A percentile compares a stretch with the other conserved stretches of the same genome.
These are phyloP conservation scores for Starmerella scarabaei DNA, from an alignment of 805 yeast species.

Conservation along the genomic window DNA sequence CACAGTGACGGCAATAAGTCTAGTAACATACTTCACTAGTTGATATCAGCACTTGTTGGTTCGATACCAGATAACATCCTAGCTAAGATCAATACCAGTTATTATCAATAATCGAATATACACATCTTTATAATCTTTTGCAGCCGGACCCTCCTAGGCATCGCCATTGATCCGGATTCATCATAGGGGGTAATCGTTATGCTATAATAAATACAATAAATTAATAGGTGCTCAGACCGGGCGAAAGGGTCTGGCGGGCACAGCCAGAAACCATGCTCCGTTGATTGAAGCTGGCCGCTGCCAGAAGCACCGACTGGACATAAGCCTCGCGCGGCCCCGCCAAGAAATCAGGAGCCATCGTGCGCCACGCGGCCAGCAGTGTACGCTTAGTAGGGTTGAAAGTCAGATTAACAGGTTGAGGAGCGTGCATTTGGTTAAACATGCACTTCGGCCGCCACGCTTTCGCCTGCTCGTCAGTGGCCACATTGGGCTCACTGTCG, in stretches of 20 bases:
- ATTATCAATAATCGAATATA: no score
- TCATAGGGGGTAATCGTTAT: no score
- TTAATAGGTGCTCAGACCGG: slow-evolving; percentile 1
- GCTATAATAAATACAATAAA: background rate
- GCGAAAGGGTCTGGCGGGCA: slow-evolving; percentile 25
- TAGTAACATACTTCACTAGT: no score
- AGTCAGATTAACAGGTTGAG: slow-evolving; percentile 6
- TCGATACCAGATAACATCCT: no score
- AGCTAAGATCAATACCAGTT: no score
- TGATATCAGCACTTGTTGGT: no score
- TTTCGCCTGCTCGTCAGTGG: background rate
- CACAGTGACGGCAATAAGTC: no score
- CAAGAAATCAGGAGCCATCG: slow-evolving; percentile 18
- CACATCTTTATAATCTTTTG: no score
- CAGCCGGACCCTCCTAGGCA: no score
- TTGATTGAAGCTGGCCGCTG: slow-evolving; percentile 22
- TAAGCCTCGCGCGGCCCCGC: slow-evolving; percentile 18
- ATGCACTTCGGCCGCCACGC: background rate
- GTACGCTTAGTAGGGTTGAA: slow-evolving; percentile 18
- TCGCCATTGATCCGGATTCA: no score
- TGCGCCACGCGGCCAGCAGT: slow-evolving; percentile 23
- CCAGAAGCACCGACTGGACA: slow-evolving; percentile 19
- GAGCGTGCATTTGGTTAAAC: background rate
- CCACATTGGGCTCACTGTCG: background rate
- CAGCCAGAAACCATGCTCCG: slow-evolving; percentile 25